Percentiles rank a stretch among this genome's conserved stretches.
Evolutionary conservation across 2,329 filamentous ascomycete genomes (phyloP).

Genomic region (Penicillium polonicum): DNA sequence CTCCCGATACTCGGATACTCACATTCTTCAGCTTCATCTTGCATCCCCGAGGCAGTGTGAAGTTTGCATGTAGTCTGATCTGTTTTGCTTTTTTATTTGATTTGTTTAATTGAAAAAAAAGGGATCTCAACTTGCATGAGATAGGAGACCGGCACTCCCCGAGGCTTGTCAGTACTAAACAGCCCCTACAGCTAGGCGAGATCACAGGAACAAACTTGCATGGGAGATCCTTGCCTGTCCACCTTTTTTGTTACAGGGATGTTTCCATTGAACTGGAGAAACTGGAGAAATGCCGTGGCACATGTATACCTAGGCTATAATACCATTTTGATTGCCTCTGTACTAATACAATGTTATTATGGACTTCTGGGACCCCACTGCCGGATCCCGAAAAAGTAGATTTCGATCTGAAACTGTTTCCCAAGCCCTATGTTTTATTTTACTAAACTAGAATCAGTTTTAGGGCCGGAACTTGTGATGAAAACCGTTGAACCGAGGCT

Average conservation of each 20-base stretch:
- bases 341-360: constrained; percentile 9
- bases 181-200: not conserved
- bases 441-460: not conserved
- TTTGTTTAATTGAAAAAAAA: too few relatives aligned
- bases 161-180: not conserved
- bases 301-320: constrained; percentile 2
- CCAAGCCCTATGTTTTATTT: constrained; percentile 3
- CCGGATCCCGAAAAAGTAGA: constrained; percentile 3
- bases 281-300: not conserved
- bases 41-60: constrained; percentile 8
- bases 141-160: constrained; percentile 7
- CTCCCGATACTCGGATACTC: constrained; percentile 1
- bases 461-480: constrained; percentile 1
- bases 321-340: not conserved
- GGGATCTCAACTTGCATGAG: not conserved
- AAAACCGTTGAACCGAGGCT: constrained; percentile 17
- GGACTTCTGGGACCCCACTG: constrained; percentile 8
- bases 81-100: not conserved
- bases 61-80: not conserved
- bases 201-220: constrained; percentile 2
- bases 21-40: constrained; percentile 9
- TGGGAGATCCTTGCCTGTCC: constrained; percentile 3
- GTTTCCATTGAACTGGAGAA: not conserved
- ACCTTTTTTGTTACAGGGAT: not conserved
- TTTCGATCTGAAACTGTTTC: constrained; percentile 4